Conservation (phyloP, 257 asterid species). For the Solanum ossicruentum region DNA sequence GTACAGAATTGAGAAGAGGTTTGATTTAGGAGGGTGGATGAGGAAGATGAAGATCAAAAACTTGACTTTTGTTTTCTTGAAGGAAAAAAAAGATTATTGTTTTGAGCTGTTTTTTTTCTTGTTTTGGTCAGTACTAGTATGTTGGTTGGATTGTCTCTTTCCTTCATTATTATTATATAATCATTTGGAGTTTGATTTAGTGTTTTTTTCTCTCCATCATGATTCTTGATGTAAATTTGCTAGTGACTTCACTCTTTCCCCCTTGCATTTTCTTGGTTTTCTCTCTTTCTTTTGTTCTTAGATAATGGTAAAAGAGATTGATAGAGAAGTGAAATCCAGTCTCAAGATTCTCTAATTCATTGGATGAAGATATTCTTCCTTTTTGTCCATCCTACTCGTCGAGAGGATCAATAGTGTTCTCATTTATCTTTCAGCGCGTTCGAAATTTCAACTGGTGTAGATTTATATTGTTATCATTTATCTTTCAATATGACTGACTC, state of each 20-base stretch:
- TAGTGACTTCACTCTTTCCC: neutral
- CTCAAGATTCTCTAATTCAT: neutral
- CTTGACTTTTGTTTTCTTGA: neutral
- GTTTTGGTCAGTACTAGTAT: neutral
- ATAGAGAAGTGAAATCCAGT: neutral
- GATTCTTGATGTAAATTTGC: neutral
- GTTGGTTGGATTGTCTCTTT: conserved; percentile 19
- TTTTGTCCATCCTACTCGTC: too few species aligned
- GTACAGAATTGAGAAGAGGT: conserved; percentile 19
- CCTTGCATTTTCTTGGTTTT: neutral
- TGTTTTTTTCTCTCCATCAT: neutral
- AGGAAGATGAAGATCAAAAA: conserved; percentile 2
- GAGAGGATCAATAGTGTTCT: too few species aligned
- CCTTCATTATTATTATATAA: neutral
- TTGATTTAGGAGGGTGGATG: neutral
- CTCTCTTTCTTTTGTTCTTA: neutral
- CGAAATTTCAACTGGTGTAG: too few species aligned
- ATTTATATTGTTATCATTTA: too few species aligned
- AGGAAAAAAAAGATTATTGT: neutral
- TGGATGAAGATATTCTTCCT: too few species aligned
- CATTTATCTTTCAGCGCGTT: neutral
- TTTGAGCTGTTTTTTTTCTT: neutral
- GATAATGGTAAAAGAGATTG: neutral
- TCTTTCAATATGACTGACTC: too few species aligned
- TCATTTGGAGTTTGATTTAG: neutral